phyloP scores from a whole-genome alignment of 768 basidiomycete genomes.

The Amanita muscaria region DNA sequence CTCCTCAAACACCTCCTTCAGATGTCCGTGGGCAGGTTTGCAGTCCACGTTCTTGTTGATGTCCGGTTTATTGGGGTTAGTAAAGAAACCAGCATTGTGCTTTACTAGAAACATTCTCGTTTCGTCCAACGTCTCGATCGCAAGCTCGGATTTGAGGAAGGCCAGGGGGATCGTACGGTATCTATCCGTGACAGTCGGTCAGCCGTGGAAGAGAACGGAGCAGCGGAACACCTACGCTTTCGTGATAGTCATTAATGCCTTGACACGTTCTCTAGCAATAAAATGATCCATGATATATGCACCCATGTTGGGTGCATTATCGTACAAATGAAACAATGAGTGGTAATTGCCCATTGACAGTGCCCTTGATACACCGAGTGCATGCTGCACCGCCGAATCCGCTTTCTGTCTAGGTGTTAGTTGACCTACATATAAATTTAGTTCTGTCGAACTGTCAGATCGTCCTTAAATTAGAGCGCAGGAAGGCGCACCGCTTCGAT shows the following conservation, averaged over 20 bases:
- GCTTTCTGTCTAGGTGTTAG: constrained; percentile 89
- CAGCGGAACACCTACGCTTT: constrained; percentile 68
- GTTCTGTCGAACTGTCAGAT: constrained; percentile 46
- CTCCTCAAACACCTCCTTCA: constrained; percentile 62
- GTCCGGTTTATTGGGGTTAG: constrained; percentile 54
- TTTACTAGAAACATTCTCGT: constrained; percentile 61
- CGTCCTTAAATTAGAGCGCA: too few species aligned
- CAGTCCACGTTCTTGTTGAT: constrained; percentile 63
- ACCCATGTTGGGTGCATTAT: constrained; percentile 89
- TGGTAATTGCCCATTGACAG: constrained; percentile 93
- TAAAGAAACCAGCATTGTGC: constrained; percentile 61
- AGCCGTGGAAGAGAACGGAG: constrained; percentile 6
- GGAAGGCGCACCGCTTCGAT: constrained; percentile 75
- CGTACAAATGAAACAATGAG: constrained; percentile 78
- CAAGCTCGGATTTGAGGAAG: constrained; percentile 76
- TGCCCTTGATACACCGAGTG: constrained; percentile 82
- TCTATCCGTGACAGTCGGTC: constrained; percentile 31
- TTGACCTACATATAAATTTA: constrained; percentile 95
- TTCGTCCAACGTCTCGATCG: constrained; percentile 61
- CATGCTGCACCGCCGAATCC: constrained; percentile 75
- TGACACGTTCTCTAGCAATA: constrained; percentile 81
- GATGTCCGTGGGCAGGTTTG: constrained; percentile 45
- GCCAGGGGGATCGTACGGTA: constrained; percentile 72
- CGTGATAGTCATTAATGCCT: constrained; percentile 81
- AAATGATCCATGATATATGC: constrained; percentile 99